phyloP scores from a whole-genome alignment of 208 protist genomes.

The Trypanosoma rangeli region DNA sequence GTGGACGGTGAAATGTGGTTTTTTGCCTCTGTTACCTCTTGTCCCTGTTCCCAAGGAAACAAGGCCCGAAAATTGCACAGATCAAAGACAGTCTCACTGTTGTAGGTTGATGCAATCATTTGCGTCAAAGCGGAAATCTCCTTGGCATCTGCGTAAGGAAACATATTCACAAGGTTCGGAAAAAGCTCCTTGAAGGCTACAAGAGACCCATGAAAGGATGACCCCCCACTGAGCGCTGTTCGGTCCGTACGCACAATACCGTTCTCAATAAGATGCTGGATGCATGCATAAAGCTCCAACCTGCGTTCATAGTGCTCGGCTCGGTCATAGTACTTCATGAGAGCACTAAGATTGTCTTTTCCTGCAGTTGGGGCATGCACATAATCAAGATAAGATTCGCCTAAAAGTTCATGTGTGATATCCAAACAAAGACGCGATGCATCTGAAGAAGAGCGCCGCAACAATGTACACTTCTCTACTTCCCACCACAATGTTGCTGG shows the following conservation, averaged over 20 bases:
- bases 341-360: slow-evolving; percentile 15
- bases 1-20: no score
- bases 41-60: slow-evolving; percentile 1
- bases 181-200: slow-evolving; percentile 66
- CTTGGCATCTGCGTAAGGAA: slow-evolving; percentile 68
- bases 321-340: slow-evolving; percentile 27
- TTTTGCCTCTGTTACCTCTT: neutral
- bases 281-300: slow-evolving; percentile 29
- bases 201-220: slow-evolving; percentile 41
- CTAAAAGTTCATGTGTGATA: neutral
- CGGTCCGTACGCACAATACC: slow-evolving; percentile 45
- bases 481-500: slow-evolving; percentile 37
- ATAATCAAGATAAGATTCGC: slow-evolving; percentile 15
- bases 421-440: slow-evolving; percentile 14
- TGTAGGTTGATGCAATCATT: slow-evolving; percentile 53
- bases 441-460: slow-evolving; percentile 21
- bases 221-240: slow-evolving; percentile 20
- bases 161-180: slow-evolving; percentile 50
- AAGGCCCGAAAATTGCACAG: slow-evolving; percentile 46
- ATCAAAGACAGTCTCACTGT: slow-evolving; percentile 58
- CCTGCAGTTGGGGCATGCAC: slow-evolving; percentile 17
- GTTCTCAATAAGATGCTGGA: slow-evolving; percentile 27
- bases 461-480: slow-evolving; percentile 35
- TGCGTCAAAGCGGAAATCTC: slow-evolving; percentile 56
- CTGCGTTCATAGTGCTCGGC: slow-evolving; percentile 24